Conservation (phyloP, 306 rosid genomes). For the Quercus glauca region DNA sequence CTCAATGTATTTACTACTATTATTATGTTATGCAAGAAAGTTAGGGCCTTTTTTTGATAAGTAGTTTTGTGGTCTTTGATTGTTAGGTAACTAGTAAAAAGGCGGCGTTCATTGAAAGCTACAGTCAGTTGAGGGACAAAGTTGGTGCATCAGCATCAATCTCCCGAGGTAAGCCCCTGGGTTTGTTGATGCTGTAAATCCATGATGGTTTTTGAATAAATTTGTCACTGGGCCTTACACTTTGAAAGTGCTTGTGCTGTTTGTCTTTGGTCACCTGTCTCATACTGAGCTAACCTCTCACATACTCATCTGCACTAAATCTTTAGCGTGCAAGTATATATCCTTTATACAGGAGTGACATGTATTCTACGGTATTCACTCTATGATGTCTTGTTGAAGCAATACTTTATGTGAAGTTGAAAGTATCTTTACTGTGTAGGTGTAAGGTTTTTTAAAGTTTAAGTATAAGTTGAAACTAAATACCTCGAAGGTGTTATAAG, state of each 20-base stretch:
- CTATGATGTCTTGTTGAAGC: too few relatives aligned
- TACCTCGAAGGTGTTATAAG: too few relatives aligned
- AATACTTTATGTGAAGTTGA: too few relatives aligned
- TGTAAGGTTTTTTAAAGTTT: too few relatives aligned
- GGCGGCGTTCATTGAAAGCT: conserved; percentile 69
- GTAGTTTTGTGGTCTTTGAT: conserved; percentile 13
- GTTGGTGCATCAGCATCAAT: conserved; percentile 62
- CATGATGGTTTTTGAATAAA: neutral
- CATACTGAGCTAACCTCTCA: neutral
- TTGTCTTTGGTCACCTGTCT: neutral
- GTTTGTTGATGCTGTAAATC: conserved; percentile 7
- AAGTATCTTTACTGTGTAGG: too few relatives aligned
- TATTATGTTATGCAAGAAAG: neutral
- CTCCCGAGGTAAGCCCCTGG: conserved; percentile 53
- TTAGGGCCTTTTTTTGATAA: neutral
- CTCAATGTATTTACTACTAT: neutral
- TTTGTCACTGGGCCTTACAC: neutral
- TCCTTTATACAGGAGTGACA: neutral
- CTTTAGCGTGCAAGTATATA: neutral
- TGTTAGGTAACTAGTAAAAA: conserved; percentile 84
- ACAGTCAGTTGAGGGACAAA: conserved; percentile 65
- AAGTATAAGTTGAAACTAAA: too few relatives aligned
- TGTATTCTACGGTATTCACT: neutral
- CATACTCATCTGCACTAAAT: neutral
- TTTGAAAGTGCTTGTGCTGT: neutral